A percentile compares a stretch with the other conserved stretches of the same genome.
phyloP scores from a whole-genome alignment of 192 early-diverging fungal genomes.

The Mortierella alpina region DNA sequence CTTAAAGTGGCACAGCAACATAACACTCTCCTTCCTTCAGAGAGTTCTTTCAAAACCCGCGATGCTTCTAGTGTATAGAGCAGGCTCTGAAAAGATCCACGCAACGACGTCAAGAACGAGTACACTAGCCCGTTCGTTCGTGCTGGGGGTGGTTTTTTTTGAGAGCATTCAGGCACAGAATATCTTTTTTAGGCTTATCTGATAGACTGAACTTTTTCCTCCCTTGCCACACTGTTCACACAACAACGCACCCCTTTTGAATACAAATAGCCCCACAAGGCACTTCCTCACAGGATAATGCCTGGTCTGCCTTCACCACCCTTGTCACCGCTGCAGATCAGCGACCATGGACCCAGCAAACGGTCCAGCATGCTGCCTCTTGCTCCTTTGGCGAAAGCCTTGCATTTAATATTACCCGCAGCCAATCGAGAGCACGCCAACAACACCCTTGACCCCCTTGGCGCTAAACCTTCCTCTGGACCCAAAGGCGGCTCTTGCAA shows the following conservation, averaged over 20 bases:
- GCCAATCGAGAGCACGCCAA: not conserved
- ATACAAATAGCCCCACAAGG: not conserved
- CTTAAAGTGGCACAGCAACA: not conserved
- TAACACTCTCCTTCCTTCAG: not conserved
- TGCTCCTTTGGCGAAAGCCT: slow-evolving; percentile 2
- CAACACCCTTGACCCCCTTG: too few relatives aligned
- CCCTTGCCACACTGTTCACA: not conserved
- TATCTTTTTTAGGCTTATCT: not conserved
- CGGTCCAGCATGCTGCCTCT: slow-evolving; percentile 9
- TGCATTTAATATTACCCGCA: too few relatives aligned
- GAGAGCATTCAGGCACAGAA: too few relatives aligned
- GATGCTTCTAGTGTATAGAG: too few relatives aligned
- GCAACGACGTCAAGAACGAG: too few relatives aligned
- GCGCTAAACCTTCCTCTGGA: too few relatives aligned
- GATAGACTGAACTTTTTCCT: not conserved
- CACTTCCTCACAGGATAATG: not conserved
- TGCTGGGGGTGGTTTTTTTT: too few relatives aligned
- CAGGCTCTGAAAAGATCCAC: too few relatives aligned
- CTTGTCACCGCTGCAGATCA: slow-evolving; percentile 34
- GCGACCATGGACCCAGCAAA: not conserved
- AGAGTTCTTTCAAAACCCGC: too few relatives aligned
- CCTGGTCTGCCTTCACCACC: slow-evolving; percentile 46
- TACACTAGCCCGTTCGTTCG: too few relatives aligned
- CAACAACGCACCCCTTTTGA: not conserved
- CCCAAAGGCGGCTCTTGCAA: too few relatives aligned